A percentile compares a stretch with the other conserved stretches of the same genome.
Conservation (phyloP, 768 basidiomycete species). For the Sistotremastrum niveocremeum region DNA sequence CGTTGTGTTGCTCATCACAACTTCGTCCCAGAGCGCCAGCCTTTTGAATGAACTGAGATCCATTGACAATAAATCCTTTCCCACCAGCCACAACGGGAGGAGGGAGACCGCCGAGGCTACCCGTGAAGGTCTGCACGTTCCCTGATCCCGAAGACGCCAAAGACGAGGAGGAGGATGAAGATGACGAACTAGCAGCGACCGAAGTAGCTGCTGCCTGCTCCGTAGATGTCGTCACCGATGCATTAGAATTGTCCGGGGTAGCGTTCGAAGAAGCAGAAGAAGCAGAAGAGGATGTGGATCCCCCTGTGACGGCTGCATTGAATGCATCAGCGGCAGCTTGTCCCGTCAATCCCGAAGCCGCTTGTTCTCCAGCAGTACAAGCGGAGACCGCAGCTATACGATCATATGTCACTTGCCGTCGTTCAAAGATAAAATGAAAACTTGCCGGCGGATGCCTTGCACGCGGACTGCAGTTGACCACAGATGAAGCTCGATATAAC, state of each 20-base stretch:
- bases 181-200: no score
- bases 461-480: slow-evolving; percentile 1
- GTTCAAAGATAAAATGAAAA: not conserved
- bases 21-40: slow-evolving; percentile 39
- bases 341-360: not conserved
- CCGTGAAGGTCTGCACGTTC: slow-evolving; percentile 39
- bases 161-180: no score
- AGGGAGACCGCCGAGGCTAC: slow-evolving; percentile 29
- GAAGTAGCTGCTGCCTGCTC: no score
- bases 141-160: not conserved
- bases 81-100: slow-evolving; percentile 37
- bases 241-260: no score
- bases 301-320: not conserved
- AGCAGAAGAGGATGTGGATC: not conserved
- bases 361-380: not conserved
- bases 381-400: not conserved
- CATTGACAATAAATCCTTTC: slow-evolving; percentile 32
- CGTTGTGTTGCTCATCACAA: slow-evolving; percentile 46
- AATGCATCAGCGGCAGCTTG: not conserved
- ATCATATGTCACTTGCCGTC: not conserved
- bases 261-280: no score
- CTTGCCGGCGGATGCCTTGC: slow-evolving; percentile 3
- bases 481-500: slow-evolving; percentile 8
- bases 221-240: no score
- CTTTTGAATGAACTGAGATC: slow-evolving; percentile 32